Base-by-base conservation (phyloP, 2,329 filamentous ascomycete genomes). In the Pyrenochaeta sp. region DNA sequence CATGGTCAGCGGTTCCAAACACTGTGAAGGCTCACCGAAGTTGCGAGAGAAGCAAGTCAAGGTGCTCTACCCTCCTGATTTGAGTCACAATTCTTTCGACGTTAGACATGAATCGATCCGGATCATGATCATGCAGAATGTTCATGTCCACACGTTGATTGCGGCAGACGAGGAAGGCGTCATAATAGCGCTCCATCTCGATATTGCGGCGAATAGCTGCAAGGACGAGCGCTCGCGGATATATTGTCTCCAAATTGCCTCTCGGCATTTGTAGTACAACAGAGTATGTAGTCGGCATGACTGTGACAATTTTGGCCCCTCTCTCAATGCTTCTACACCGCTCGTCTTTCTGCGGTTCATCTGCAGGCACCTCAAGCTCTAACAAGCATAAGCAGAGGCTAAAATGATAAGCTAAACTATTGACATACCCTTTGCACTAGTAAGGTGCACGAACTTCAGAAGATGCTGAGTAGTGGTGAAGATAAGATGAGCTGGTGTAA, bases 131-230 rank as follows among this genome's bases (percentile, higher is more conserved):
- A 72, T 96, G 94, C 2, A 99, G 82, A 60, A 99, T 94, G 72
- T 99, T 99, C 90, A 98, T 93, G 72, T 99, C 95, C 0, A 99
- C 95, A 66, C 96, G 88, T 75, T 99, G 96, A 24, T 89, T 94
- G 50, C 95, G 88, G 74, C 95, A 98, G 61, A 92, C 90, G 24
- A 91, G 82, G 74, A 97, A 99, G 0, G 95, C 95, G 50, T 86
- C 87, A 48, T 85, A 87, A 72, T 97, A 99, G 68, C 95, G 88
- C 74, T 91, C 91, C 32, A 86, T 82, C 52, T 93, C 90, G 50
- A 99, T 91, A 50, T 91, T 87, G 49, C 87, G 86, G 47, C 95
- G 87, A 54, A 99, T 96, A 27, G 93, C 93, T 1, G 93, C 92
- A 48, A 99, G 83, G 0, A 99, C 94, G 79, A 99, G 89, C 13